phyloP scores from a whole-genome alignment of 2,329 filamentous ascomycete genomes.

The Hortaea werneckii region DNA sequence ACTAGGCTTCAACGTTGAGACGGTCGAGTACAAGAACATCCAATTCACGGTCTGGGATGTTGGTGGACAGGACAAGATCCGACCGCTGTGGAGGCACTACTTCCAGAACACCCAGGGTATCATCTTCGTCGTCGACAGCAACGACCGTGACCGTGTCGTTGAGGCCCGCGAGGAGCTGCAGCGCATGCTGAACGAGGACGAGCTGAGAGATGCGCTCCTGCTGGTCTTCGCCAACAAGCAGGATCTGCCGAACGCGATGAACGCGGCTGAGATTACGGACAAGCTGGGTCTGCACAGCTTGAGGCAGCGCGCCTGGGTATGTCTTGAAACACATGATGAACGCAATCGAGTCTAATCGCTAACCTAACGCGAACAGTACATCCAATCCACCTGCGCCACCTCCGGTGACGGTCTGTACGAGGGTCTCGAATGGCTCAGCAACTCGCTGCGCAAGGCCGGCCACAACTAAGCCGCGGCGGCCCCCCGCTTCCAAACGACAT shows the following conservation, averaged over 20 bases:
- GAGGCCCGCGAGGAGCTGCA: slow-evolving; percentile 90
- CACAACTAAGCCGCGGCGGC: slow-evolving; percentile 30
- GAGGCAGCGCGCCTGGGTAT: slow-evolving; percentile 97
- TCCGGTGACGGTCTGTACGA: slow-evolving; percentile 99
- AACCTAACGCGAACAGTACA: slow-evolving; percentile 54
- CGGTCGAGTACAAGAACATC: slow-evolving; percentile 97
- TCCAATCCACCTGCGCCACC: slow-evolving; percentile 98
- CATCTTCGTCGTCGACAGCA: slow-evolving; percentile 97
- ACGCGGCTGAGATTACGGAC: slow-evolving; percentile 98
- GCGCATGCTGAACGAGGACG: slow-evolving; percentile 93
- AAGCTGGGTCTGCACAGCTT: slow-evolving; percentile 99
- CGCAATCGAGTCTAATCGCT: neutral
- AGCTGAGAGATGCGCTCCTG: slow-evolving; percentile 91
- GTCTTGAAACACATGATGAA: slow-evolving; percentile 24
- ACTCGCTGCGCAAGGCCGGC: slow-evolving; percentile 44
- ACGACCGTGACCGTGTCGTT: slow-evolving; percentile 80
- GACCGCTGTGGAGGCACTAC: slow-evolving; percentile 95
- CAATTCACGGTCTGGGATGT: slow-evolving; percentile 99
- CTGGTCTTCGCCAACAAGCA: slow-evolving; percentile 99
- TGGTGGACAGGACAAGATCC: slow-evolving; percentile 97
- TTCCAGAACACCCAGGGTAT: slow-evolving; percentile 92
- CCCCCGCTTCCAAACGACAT: slow-evolving; percentile 3
- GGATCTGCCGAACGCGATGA: slow-evolving; percentile 95
- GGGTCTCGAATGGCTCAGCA: slow-evolving; percentile 64
- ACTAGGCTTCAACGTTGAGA: slow-evolving; percentile 89